Conservation (phyloP, 2,329 filamentous ascomycete genomes). For the Alternaria hordeiaustralica region DNA sequence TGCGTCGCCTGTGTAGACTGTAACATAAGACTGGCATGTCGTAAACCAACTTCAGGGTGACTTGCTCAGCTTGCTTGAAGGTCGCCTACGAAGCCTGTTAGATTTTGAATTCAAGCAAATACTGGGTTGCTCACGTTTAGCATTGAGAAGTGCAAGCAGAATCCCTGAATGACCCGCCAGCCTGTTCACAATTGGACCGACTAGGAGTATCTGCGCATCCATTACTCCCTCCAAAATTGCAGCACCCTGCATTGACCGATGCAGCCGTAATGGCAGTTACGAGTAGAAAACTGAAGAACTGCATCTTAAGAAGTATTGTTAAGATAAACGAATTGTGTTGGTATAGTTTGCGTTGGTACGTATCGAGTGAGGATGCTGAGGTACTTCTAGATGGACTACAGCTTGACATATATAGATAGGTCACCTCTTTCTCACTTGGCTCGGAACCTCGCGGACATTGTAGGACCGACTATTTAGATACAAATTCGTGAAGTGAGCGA, state of each 20-base stretch:
- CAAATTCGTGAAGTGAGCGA: neutral
- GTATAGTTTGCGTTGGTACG: neutral
- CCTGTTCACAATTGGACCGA: neutral
- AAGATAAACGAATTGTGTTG: neutral
- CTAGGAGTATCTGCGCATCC: neutral
- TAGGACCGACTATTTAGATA: neutral
- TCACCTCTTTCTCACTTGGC: neutral
- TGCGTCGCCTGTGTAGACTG: neutral
- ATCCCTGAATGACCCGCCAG: neutral
- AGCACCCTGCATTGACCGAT: neutral
- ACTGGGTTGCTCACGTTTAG: conserved; percentile 1
- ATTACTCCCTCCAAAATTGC: neutral
- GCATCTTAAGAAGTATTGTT: neutral
- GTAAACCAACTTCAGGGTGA: neutral
- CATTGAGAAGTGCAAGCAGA: neutral
- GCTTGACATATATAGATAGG: neutral
- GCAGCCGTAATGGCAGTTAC: neutral
- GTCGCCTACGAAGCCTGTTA: neutral
- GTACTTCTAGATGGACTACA: neutral
- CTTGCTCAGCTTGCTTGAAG: neutral
- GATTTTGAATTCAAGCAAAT: neutral
- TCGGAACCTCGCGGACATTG: conserved; percentile 1
- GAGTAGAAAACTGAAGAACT: neutral
- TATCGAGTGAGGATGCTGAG: neutral
- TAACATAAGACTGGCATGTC: neutral